Percentiles rank a stretch among this genome's conserved stretches.
These are phyloP conservation scores for Amylocystis lapponica DNA, from an alignment of 768 basidiomycete species.

Conservation along the genomic window DNA sequence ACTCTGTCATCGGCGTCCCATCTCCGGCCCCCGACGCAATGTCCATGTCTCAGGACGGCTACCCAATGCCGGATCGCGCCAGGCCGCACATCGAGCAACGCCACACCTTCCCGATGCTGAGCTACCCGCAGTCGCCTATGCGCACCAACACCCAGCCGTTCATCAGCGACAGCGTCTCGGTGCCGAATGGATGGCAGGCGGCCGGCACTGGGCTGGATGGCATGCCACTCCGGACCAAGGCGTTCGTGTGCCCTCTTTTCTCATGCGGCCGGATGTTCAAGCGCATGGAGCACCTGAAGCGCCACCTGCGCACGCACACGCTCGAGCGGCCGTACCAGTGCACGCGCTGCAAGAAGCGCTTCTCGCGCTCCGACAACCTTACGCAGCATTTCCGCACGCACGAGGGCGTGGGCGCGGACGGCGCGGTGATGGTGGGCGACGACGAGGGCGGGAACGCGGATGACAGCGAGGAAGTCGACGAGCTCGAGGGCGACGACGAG, in stretches of 20 bases:
- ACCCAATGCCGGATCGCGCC: constrained; percentile 5
- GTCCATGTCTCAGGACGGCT: constrained; percentile 3
- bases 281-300: constrained; percentile 85
- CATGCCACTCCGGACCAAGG: constrained; percentile 33
- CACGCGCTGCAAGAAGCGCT: constrained; percentile 68
- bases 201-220: not conserved
- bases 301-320: constrained; percentile 86
- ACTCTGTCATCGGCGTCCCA: not conserved
- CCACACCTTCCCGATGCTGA: constrained; percentile 17
- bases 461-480: constrained; percentile 33
- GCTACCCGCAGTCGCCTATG: constrained; percentile 8
- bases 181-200: not conserved
- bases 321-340: constrained; percentile 83
- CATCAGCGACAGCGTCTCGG: constrained; percentile 4
- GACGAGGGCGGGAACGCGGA: constrained; percentile 23
- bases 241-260: constrained; percentile 79
- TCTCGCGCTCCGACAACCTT: constrained; percentile 86
- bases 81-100: constrained; percentile 15
- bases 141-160: constrained; percentile 18
- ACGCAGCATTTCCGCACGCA: constrained; percentile 85
- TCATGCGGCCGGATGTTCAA: constrained; percentile 86
- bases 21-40: constrained; percentile 1
- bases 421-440: constrained; percentile 25
- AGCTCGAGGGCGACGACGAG: constrained; percentile 19
- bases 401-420: constrained; percentile 33